Conservation (phyloP, 257 asterid genomes). For the Osmanthus fragrans region DNA sequence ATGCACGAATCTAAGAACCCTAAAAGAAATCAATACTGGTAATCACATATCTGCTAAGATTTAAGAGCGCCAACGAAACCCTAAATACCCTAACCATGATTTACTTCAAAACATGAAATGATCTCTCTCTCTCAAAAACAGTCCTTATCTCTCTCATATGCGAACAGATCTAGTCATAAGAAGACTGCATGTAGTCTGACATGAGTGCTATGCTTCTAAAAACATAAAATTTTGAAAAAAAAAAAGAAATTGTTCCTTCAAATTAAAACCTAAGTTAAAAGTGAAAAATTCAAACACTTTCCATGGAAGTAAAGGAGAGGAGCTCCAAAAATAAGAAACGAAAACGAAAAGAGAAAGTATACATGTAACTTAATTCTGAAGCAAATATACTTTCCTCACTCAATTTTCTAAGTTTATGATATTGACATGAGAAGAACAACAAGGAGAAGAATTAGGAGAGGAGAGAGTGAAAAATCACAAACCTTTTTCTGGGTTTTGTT, state of each 20-base stretch:
- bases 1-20: neutral
- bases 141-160: too few relatives aligned
- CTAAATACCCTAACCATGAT: neutral
- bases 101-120: neutral
- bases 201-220: too few relatives aligned
- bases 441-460: conserved; percentile 7
- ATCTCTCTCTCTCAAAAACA: neutral
- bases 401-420: neutral
- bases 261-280: too few relatives aligned
- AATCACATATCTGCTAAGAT: neutral
- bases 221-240: too few relatives aligned
- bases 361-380: neutral
- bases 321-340: neutral
- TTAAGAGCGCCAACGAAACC: neutral
- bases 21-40: neutral
- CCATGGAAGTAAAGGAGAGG: neutral
- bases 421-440: neutral
- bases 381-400: neutral
- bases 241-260: too few relatives aligned
- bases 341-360: neutral
- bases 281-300: neutral
- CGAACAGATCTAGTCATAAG: too few relatives aligned
- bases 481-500: conserved; percentile 37
- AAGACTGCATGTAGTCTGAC: too few relatives aligned
- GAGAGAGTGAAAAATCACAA: neutral